Conservation (phyloP, 2,329 filamentous ascomycete genomes). For the Neofusicoccum kwambonambiense region DNA sequence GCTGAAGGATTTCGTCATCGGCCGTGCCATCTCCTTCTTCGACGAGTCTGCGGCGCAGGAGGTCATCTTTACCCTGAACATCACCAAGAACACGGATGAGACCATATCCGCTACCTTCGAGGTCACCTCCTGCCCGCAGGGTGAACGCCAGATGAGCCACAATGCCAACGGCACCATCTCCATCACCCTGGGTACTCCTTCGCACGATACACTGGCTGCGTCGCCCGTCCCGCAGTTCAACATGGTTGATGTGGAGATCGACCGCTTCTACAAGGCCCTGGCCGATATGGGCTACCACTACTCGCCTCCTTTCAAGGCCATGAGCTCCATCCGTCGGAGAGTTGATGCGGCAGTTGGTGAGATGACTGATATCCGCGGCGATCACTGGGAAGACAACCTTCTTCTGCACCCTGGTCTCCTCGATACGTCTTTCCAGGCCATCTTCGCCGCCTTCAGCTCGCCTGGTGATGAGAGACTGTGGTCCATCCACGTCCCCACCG, state of each 20-base stretch:
- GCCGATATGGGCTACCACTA: slow-evolving; percentile 26
- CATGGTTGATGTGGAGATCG: not conserved
- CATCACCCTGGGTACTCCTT: slow-evolving; percentile 10
- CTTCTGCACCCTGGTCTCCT: slow-evolving; percentile 28
- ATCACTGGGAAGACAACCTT: no score
- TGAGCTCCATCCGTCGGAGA: slow-evolving; percentile 17
- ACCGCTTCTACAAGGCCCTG: slow-evolving; percentile 24
- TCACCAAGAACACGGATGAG: not conserved
- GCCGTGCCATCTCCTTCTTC: no score
- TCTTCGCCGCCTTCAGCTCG: slow-evolving; percentile 29
- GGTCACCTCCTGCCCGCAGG: not conserved
- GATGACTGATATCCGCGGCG: not conserved
- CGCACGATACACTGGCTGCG: not conserved
- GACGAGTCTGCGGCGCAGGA: not conserved
- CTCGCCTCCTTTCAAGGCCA: slow-evolving; percentile 12
- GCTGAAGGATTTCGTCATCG: slow-evolving; percentile 19
- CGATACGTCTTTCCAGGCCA: slow-evolving; percentile 33
- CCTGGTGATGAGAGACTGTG: slow-evolving; percentile 31
- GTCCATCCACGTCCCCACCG: slow-evolving; percentile 25
- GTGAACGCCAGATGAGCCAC: not conserved
- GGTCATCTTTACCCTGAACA: not conserved
- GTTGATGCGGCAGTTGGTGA: not conserved
- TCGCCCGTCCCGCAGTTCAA: not conserved
- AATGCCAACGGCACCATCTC: not conserved
- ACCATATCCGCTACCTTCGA: not conserved